phyloP scores from a whole-genome alignment of 2,329 filamentous ascomycete species.

The Sporothrix mexicana region DNA sequence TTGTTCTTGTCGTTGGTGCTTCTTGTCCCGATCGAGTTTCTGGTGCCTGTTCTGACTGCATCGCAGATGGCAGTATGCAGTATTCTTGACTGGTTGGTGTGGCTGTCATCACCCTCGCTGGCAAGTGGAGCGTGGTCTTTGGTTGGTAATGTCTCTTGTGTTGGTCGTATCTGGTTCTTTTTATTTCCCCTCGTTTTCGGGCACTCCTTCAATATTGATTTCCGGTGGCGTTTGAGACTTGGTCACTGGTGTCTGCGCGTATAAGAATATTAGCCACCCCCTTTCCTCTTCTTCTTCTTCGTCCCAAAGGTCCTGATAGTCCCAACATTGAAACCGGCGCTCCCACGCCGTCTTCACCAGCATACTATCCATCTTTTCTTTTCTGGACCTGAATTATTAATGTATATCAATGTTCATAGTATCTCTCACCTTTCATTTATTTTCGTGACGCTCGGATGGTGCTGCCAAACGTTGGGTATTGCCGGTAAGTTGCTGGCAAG shows the following conservation, averaged over 20 bases:
- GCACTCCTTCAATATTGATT: not conserved
- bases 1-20: not conserved
- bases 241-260: no score
- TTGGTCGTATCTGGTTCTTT: not conserved
- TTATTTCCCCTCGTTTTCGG: not conserved
- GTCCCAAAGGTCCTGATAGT: not conserved
- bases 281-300: not conserved
- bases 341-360: no score
- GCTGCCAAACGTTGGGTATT: not conserved
- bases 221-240: not conserved
- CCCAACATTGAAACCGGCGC: no score
- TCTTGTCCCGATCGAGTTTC: constrained; percentile 5
- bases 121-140: not conserved
- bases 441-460: no score
- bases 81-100: not conserved
- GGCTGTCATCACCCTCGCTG: not conserved
- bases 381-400: no score
- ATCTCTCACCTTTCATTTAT: no score
- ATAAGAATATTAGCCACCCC: not conserved
- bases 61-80: not conserved
- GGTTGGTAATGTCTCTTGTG: not conserved
- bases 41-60: not conserved
- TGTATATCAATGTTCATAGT: no score
- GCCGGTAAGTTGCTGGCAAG: not conserved
- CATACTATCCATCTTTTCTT: no score